phyloP scores from a whole-genome alignment of 2,329 filamentous ascomycete genomes.

The Atkinsonella texensis region DNA sequence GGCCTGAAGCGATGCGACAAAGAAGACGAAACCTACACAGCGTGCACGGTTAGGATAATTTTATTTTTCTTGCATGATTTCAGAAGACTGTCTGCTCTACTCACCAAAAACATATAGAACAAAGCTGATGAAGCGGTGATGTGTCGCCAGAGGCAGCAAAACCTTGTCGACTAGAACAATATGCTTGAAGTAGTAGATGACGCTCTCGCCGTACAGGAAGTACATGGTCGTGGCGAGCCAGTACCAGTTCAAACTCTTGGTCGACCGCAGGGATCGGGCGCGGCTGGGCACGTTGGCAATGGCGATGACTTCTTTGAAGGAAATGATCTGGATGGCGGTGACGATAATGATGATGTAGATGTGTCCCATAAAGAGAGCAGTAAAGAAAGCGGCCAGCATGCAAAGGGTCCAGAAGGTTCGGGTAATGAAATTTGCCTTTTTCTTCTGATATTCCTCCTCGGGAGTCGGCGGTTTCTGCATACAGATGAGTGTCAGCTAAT shows the following conservation, averaged over 20 bases:
- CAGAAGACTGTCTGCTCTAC: slow-evolving; percentile 17
- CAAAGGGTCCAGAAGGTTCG: slow-evolving; percentile 95
- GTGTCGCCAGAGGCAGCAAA: slow-evolving; percentile 82
- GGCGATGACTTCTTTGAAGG: slow-evolving; percentile 98
- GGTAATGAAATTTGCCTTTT: slow-evolving; percentile 95
- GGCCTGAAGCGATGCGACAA: slow-evolving; percentile 86
- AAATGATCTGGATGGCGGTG: slow-evolving; percentile 88
- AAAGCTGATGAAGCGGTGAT: slow-evolving; percentile 98
- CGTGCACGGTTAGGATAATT: neutral
- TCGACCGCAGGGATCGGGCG: slow-evolving; percentile 81
- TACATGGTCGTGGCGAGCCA: slow-evolving; percentile 99
- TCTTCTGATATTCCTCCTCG: slow-evolving; percentile 80
- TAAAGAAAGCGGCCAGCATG: slow-evolving; percentile 93
- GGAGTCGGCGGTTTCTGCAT: slow-evolving; percentile 29
- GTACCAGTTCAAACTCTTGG: slow-evolving; percentile 97
- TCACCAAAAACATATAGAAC: slow-evolving; percentile 92
- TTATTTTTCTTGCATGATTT: neutral
- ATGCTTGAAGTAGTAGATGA: slow-evolving; percentile 99
- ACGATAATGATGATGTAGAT: slow-evolving; percentile 94
- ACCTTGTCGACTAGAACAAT: slow-evolving; percentile 92
- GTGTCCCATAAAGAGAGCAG: slow-evolving; percentile 85
- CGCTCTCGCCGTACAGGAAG: slow-evolving; percentile 95
- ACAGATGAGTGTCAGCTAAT: neutral
- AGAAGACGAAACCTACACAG: slow-evolving; percentile 81
- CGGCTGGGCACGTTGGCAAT: slow-evolving; percentile 91